Conservation (phyloP, 1,139 yeast genomes). For the Scheffersomyces insectosa region DNA sequence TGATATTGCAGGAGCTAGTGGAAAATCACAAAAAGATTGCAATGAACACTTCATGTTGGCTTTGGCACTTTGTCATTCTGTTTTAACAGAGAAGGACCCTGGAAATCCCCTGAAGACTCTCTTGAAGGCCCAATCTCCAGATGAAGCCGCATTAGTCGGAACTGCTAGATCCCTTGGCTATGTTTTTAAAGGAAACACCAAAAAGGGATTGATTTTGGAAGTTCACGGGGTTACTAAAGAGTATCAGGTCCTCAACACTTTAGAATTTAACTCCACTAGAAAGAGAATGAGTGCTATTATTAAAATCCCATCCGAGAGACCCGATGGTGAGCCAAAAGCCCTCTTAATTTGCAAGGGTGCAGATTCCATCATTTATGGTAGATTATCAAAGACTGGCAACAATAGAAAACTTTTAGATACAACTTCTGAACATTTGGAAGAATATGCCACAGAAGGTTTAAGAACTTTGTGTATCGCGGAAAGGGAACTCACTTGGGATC, state of each 20-base stretch:
- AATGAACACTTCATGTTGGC: conserved; percentile 55
- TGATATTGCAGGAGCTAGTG: conserved; percentile 33
- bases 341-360: conserved; percentile 52
- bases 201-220: conserved; percentile 44
- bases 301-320: conserved; percentile 46
- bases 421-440: conserved; percentile 44
- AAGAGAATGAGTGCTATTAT: conserved; percentile 90
- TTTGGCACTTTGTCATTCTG: conserved; percentile 62
- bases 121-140: conserved; percentile 64
- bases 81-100: conserved; percentile 49
- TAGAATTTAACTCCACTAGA: conserved; percentile 56
- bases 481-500: conserved; percentile 43
- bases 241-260: conserved; percentile 49
- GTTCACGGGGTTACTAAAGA: conserved; percentile 45
- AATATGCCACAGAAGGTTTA: conserved; percentile 49
- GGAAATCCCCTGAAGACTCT: conserved; percentile 35
- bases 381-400: conserved; percentile 38
- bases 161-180: conserved; percentile 60
- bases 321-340: conserved; percentile 36
- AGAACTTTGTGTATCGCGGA: conserved; percentile 51
- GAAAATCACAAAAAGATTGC: conserved; percentile 32
- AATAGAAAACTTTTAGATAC: conserved; percentile 29
- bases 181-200: conserved; percentile 48
- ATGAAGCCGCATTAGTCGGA: conserved; percentile 64
- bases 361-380: conserved; percentile 45